Conservation (phyloP, 805 yeast species). For the Sugiyamaella valdiviana region DNA sequence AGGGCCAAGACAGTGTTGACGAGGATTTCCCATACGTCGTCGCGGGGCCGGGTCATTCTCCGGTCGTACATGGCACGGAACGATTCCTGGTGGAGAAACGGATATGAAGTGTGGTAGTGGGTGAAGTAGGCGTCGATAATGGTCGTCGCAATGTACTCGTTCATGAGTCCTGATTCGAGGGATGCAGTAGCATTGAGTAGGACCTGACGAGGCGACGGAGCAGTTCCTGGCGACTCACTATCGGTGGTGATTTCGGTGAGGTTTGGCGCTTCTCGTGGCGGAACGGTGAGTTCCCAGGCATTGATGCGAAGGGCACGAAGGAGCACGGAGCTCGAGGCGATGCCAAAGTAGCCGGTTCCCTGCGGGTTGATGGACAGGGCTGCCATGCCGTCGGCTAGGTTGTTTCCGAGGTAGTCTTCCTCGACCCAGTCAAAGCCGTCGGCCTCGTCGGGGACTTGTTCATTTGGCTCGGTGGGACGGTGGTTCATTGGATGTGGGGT, state of each 20-base stretch:
- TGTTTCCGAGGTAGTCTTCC: constrained; percentile 35
- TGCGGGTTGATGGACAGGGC: constrained; percentile 46
- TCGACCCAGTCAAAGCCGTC: constrained; percentile 59
- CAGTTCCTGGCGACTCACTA: background rate
- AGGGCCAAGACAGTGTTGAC: constrained; percentile 54
- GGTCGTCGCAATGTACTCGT: constrained; percentile 26
- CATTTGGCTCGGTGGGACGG: constrained; percentile 27
- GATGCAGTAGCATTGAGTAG: background rate
- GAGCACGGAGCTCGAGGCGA: constrained; percentile 53
- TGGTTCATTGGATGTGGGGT: constrained; percentile 7
- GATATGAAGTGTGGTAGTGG: constrained; percentile 56
- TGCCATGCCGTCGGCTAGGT: constrained; percentile 55
- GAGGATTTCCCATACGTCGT: constrained; percentile 47
- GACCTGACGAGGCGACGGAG: background rate
- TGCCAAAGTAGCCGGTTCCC: constrained; percentile 60
- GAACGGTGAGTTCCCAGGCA: constrained; percentile 23
- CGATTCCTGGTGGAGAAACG: constrained; percentile 51
- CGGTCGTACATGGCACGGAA: constrained; percentile 44
- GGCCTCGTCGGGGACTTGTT: constrained; percentile 40
- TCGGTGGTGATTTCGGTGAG: background rate
- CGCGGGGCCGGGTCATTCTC: constrained; percentile 37
- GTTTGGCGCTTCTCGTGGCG: background rate
- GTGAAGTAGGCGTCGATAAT: constrained; percentile 48
- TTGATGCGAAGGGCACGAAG: constrained; percentile 42
- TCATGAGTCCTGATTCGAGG: constrained; percentile 4